Percentiles rank a stretch among this genome's conserved stretches.
These are phyloP conservation scores for Parietichytrium sp. DNA, from an alignment of 108 stramenopile species.

Conservation along the genomic window DNA sequence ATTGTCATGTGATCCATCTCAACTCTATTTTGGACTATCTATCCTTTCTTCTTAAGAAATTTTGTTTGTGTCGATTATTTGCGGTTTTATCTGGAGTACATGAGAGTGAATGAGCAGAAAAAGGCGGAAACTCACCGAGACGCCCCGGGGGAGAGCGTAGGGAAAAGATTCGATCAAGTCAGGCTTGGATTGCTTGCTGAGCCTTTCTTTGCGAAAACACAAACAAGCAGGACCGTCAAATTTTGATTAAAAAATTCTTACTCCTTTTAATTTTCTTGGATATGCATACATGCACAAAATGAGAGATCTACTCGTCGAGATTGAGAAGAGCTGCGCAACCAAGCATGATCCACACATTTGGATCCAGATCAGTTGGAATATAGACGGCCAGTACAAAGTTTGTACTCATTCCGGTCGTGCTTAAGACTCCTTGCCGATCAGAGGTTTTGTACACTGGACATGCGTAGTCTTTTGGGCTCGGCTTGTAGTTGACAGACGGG, in stretches of 20 bases:
- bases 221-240: no score
- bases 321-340: constrained; percentile 65
- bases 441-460: constrained; percentile 71
- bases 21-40: no score
- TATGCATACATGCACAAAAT: neutral
- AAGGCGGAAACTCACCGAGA: no score
- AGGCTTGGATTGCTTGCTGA: no score
- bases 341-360: constrained; percentile 60
- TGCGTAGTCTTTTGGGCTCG: constrained; percentile 4
- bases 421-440: constrained; percentile 64
- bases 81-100: no score
- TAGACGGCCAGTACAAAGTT: constrained; percentile 69
- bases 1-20: neutral
- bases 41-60: no score
- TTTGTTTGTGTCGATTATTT: no score
- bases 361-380: constrained; percentile 53
- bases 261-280: neutral
- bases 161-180: no score
- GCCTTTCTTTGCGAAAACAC: no score
- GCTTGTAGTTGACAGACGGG: constrained; percentile 53
- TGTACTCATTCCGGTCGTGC: constrained; percentile 69
- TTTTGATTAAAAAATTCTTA: neutral
- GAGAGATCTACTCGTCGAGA: constrained; percentile 51
- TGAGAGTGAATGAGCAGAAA: no score
- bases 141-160: no score